Evolutionary conservation across 192 early-diverging fungal species (phyloP), one percentile per base, ranked within the genome.

Genomic region (Umbelopsis sp.): DNA sequence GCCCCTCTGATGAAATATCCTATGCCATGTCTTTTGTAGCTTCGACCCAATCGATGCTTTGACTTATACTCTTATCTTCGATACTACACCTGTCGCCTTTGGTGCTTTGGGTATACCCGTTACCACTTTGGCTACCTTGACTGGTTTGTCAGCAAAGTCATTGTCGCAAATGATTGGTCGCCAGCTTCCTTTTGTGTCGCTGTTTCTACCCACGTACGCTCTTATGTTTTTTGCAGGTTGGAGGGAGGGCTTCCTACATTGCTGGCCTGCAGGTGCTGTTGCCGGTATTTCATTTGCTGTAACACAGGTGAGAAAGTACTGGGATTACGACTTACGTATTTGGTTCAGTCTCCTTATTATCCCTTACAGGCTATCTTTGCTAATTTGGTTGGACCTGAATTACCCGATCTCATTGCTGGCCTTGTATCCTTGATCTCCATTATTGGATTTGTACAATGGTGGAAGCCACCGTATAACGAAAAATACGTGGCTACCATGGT

Each of bases 101-200:
- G 77, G 77, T 68, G 79, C 79, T 47, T 52, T 80, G 0, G 79
- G 79, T 50, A 75, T 80, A 41, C 74, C 79, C 26, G 74, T 80
- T n/a, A 80, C 79, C 14, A 80, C 79, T 44, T 45, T 80, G 25
- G 74, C 79, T 25, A 49, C 68, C 2, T 36, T 80, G 20, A 80
- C 79, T 29, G 74, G 74, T 9, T 44, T 80, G 25, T 38, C 71
- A 11, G 71, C 49, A 24, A 76, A 66, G 65, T 20, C 67, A 0
- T 38, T 80, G 4, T 74, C 71, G 24, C 74, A 74, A 17, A 80
- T 80, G 79, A 73, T 75, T 50, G 79, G 79, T 22, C 70, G 79
- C 25, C 79, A 80, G 47, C 38, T 80, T 7, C 79, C 79, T 21
- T 31, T 80, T 10, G 34, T 80, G 3, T 68, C 70, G 44, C 53